Evolutionary conservation across 257 asterid genomes (phyloP).

Genomic region (Solanum pennellii): DNA sequence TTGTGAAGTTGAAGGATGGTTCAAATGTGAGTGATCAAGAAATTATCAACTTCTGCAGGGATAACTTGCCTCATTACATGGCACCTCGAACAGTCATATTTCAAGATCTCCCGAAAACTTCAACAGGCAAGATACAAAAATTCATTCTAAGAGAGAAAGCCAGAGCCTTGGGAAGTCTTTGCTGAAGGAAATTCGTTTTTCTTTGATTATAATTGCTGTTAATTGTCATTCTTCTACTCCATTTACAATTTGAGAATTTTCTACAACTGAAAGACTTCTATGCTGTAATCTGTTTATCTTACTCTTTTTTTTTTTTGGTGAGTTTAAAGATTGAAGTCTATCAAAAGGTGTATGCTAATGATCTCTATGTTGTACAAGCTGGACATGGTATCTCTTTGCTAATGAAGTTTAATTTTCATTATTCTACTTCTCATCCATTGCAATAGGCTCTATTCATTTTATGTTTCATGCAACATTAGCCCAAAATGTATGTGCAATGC

Average conservation of each 20-base stretch:
- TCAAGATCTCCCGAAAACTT: constrained; percentile 21
- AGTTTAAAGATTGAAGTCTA: neutral
- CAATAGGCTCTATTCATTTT: neutral
- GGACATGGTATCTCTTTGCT: neutral
- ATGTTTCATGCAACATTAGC: neutral
- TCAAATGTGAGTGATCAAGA: constrained; percentile 4
- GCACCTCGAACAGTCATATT: constrained; percentile 25
- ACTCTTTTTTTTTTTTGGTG: too few relatives aligned
- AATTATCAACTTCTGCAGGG: constrained; percentile 20
- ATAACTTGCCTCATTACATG: constrained; percentile 27
- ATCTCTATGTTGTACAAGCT: neutral
- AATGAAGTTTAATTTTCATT: neutral
- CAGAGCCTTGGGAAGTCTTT: constrained; percentile 23
- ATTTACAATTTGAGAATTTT: neutral
- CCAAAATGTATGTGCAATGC: constrained; percentile 13
- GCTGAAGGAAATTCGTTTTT: neutral
- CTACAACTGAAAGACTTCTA: neutral
- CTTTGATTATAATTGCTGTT: neutral
- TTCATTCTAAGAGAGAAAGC: constrained; percentile 18
- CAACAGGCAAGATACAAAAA: constrained; percentile 28
- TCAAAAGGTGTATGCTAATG: neutral
- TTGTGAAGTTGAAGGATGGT: constrained; percentile 28
- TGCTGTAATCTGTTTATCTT: neutral
- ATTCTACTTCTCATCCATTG: neutral
- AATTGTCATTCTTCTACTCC: neutral